These are phyloP conservation scores for Oryza glumipatula DNA, from an alignment of 176 grass and related monocot species.

Conservation along the genomic window DNA sequence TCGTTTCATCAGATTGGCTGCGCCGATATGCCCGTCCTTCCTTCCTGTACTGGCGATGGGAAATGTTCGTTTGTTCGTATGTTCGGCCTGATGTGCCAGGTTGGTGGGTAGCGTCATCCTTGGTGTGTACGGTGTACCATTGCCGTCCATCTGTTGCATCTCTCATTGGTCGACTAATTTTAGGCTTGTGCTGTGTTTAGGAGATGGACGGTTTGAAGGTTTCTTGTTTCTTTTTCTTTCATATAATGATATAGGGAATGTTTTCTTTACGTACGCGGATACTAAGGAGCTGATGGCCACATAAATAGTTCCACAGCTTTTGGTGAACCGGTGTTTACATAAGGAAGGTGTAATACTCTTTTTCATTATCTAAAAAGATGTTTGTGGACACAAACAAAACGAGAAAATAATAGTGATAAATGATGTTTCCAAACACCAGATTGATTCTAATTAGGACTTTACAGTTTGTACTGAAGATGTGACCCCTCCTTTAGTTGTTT, in stretches of 20 bases:
- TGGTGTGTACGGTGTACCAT: constrained; percentile 8
- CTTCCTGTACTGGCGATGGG: constrained; percentile 37
- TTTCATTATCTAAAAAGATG: background rate
- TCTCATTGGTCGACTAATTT: constrained; percentile 6
- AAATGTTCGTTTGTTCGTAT: background rate
- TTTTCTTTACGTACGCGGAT: background rate
- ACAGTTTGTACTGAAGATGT: background rate
- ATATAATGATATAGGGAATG: background rate
- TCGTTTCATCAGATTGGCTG: constrained; percentile 40
- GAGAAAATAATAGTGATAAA: background rate
- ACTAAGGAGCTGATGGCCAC: background rate
- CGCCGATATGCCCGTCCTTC: background rate
- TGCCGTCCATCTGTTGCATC: constrained; percentile 26
- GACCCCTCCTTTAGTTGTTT: background rate
- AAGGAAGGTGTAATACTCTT: background rate
- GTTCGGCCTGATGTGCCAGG: constrained; percentile 36
- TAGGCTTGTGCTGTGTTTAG: background rate
- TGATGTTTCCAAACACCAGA: background rate
- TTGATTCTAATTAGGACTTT: background rate
- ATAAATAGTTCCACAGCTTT: background rate
- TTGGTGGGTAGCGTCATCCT: constrained; percentile 18
- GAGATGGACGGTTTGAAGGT: background rate
- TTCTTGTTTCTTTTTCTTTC: no score
- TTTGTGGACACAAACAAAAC: background rate
- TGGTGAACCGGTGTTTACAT: background rate